phyloP scores from a whole-genome alignment of 805 yeast species.

The Candida methanosorbosa region DNA sequence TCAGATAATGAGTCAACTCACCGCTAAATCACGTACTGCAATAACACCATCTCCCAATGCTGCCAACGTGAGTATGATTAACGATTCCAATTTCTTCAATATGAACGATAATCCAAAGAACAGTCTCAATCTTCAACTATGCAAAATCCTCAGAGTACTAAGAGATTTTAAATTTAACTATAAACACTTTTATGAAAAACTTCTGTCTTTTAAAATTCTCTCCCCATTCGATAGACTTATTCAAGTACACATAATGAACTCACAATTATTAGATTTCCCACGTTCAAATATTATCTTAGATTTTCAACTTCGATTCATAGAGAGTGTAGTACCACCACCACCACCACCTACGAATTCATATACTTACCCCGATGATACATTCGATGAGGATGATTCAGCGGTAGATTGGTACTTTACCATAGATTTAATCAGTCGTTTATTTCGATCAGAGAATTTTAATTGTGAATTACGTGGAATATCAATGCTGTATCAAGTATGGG shows the following conservation, averaged over 20 bases:
- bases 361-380: conserved; percentile 1
- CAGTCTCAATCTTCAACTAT: conserved; percentile 11
- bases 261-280: conserved; percentile 14
- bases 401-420: conserved; percentile 74
- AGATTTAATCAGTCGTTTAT: conserved; percentile 45
- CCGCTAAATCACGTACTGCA: neutral
- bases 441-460: conserved; percentile 54
- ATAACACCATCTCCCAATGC: neutral
- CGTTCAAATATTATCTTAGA: conserved; percentile 17
- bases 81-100: neutral
- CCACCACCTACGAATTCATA: conserved; percentile 3
- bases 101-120: neutral
- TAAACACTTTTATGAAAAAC: conserved; percentile 19
- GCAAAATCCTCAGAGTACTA: conserved; percentile 24
- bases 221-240: conserved; percentile 14
- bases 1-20: conserved; percentile 12
- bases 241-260: conserved; percentile 14
- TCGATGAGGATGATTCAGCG: neutral
- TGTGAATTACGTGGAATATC: conserved; percentile 57
- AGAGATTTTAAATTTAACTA: conserved; percentile 27
- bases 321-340: conserved; percentile 6
- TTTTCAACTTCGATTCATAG: conserved; percentile 15
- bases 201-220: conserved; percentile 13
- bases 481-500: conserved; percentile 69
- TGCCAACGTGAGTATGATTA: neutral